These are phyloP conservation scores for Tylopilus sp. DNA, from an alignment of 768 basidiomycete species.

Conservation along the genomic window DNA sequence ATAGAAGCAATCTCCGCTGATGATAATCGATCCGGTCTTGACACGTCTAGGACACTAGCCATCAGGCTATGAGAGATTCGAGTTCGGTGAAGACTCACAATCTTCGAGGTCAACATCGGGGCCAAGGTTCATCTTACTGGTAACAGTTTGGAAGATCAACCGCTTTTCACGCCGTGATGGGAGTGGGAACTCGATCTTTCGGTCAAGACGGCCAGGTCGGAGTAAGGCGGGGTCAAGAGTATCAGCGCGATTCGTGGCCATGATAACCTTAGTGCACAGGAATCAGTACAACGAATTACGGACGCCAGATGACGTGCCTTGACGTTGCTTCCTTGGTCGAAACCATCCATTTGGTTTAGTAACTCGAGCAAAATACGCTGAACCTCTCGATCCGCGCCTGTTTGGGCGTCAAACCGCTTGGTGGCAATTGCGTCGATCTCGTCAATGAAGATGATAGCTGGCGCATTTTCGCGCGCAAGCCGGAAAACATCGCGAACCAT, in stretches of 20 bases:
- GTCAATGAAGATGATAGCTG: constrained; percentile 99
- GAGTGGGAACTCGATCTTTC: constrained; percentile 98
- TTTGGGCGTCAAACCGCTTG: constrained; percentile 99
- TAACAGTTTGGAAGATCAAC: constrained; percentile 96
- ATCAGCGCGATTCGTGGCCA: constrained; percentile 99
- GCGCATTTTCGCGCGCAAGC: constrained; percentile 93
- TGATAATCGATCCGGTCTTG: constrained; percentile 91
- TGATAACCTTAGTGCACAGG: constrained; percentile 72
- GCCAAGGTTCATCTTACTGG: constrained; percentile 95
- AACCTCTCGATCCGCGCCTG: constrained; percentile 97
- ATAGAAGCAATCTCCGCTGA: constrained; percentile 95
- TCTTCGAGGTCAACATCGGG: constrained; percentile 99
- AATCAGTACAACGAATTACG: not conserved
- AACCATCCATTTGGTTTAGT: constrained; percentile 99
- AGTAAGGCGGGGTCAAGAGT: constrained; percentile 96
- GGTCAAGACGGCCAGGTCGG: constrained; percentile 94
- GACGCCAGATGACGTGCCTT: constrained; percentile 53
- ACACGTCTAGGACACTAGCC: constrained; percentile 64
- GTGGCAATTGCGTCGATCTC: constrained; percentile 99
- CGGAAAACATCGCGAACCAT: constrained; percentile 99
- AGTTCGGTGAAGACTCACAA: constrained; percentile 53
- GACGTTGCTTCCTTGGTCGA: constrained; percentile 97
- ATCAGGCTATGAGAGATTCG: constrained; percentile 14
- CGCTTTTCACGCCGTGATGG: constrained; percentile 94
- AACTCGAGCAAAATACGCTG: constrained; percentile 97